Percentiles rank a stretch among this genome's conserved stretches.
Evolutionary conservation across 768 basidiomycete species (phyloP).

Genomic region (Macrocybe gigantea): DNA sequence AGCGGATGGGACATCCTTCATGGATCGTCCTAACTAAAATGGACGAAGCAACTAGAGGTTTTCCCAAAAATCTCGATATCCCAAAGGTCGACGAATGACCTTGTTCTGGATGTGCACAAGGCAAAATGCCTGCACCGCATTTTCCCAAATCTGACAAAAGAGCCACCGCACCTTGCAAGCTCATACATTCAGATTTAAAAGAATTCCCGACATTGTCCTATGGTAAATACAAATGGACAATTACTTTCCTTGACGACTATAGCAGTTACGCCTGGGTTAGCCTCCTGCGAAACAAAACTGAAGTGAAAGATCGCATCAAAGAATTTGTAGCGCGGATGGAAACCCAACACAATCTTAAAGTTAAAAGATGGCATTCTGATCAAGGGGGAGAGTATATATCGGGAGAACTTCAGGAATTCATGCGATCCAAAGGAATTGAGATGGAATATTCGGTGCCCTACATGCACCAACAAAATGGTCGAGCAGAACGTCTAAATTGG

Average conservation of each 20-base stretch:
- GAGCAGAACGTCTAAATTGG: slow-evolving; percentile 12
- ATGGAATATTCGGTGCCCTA: slow-evolving; percentile 4
- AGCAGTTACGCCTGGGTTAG: slow-evolving; percentile 6
- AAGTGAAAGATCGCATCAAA: background rate
- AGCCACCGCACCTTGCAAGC: slow-evolving; percentile 9
- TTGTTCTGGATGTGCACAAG: slow-evolving; percentile 12
- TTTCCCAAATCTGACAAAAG: slow-evolving; percentile 7
- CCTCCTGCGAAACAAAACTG: slow-evolving; percentile 5
- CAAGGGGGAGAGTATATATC: slow-evolving; percentile 6
- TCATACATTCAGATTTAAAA: slow-evolving; percentile 17
- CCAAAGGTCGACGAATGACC: background rate
- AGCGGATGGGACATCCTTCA: slow-evolving; percentile 2
- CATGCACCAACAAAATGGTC: slow-evolving; percentile 14
- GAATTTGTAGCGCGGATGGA: slow-evolving; percentile 4
- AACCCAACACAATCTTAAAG: slow-evolving; percentile 1
- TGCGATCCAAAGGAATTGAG: background rate
- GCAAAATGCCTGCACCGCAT: slow-evolving; percentile 10
- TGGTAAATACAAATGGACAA: slow-evolving; percentile 10
- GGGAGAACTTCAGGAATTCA: background rate
- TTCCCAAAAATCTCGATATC: background rate
- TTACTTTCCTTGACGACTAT: slow-evolving; percentile 12
- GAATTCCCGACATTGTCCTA: slow-evolving; percentile 12
- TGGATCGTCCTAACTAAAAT: background rate
- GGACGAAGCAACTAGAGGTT: background rate
- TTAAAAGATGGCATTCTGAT: slow-evolving; percentile 9